Evolutionary conservation across 2,329 filamentous ascomycete genomes (phyloP), one percentile per base, ranked within the genome.

Genomic region (Fusarium drepaniforme): DNA sequence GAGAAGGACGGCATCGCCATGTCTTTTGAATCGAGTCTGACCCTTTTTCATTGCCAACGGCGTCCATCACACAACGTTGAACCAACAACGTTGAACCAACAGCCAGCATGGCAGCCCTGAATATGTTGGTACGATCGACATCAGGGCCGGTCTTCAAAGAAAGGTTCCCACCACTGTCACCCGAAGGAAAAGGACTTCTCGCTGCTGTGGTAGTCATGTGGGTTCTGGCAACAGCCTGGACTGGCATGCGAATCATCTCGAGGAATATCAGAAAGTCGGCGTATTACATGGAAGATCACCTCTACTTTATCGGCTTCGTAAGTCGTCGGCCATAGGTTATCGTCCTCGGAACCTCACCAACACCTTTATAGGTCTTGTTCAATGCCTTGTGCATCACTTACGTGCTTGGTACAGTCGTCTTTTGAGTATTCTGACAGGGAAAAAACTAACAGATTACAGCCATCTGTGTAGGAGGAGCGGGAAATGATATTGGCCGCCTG

Each of bases 401-500:
- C 30, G 33, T 57, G 12, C 51, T 57, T 23, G 51, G 51, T 57
- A 57, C 8, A 12, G n/a, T 18, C n/a, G 13, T 23, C 23, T n/a
- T 8, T 28, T 15, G 23, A 18, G 23, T 49, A 49, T 49, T 15
- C 44, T 49, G 8, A 16, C 2, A 16, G 44, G 23, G 5, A 3
- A 18, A 49, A 28, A 6, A 15, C 23, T 49, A 18, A 49, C 5
- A 18, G 1, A 49, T 28, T 25, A 18, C 28, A 61, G 58, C 58
- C 11, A 40, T 61, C 18, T 28, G 28, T 44, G 37, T 61, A 28
- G 58, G 58, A 25, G 58, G 58, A 25, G 58, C 58, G 18, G 58
- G 58, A 15, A 61, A 61, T 9, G 28, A 61, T 28, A 61, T 61
- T 12, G 23, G 37, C 18, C 65, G 56, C n/a, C 65, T 68, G 3